Conservation (phyloP, 257 asterid genomes). For the Solanum neorickii region DNA sequence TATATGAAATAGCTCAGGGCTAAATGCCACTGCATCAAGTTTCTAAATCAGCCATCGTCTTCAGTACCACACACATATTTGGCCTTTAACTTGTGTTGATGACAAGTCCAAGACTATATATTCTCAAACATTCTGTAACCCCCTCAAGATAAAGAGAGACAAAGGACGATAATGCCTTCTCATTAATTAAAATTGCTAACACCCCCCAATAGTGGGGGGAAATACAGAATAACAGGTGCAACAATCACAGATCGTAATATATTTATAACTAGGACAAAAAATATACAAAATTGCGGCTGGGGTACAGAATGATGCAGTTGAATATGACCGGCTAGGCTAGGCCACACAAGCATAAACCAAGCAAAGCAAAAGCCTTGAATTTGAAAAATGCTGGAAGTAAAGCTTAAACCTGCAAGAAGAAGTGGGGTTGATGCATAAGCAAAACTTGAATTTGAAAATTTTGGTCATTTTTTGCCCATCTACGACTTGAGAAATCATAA, state of each 20-base stretch:
- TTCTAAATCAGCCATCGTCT: neutral
- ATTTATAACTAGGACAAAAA: neutral
- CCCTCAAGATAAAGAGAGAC: neutral
- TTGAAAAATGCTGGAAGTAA: conserved; percentile 8
- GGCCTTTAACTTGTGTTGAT: neutral
- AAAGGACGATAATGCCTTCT: neutral
- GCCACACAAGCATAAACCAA: conserved; percentile 10
- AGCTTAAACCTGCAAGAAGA: conserved; percentile 13
- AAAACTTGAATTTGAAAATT: neutral
- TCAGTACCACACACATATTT: neutral
- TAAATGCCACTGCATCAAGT: neutral
- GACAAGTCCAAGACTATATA: neutral
- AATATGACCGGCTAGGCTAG: conserved; percentile 9
- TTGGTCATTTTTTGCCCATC: neutral
- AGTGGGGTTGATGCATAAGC: neutral
- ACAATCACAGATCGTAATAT: neutral
- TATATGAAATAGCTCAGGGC: neutral
- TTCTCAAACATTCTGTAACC: neutral
- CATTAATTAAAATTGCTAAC: neutral
- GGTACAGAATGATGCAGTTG: neutral
- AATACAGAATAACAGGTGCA: neutral
- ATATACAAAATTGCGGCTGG: neutral
- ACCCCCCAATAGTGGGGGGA: neutral
- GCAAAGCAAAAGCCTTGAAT: conserved; percentile 8
- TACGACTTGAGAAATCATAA: neutral